Evolutionary conservation across 345 rosid species (phyloP), one percentile per base, ranked within the genome.

Genomic region (Raphanus sativus): DNA sequence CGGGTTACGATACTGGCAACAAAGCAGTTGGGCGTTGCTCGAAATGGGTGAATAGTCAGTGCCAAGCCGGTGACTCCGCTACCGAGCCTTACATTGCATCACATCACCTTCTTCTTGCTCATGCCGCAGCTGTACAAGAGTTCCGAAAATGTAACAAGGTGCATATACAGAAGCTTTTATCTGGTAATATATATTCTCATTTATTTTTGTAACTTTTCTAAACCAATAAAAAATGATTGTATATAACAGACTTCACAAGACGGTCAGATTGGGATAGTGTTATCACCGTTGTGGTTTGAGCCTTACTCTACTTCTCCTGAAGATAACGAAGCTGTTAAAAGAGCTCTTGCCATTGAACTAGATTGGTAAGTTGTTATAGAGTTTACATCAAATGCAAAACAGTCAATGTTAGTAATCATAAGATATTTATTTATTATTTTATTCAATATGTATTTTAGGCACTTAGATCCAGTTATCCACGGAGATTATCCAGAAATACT

Each of bases 21-120:
- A 54, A 65, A 65, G 85, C 83, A 0, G 81, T 80, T 10, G 84
- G 86, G 10, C 71, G 86, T 5, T 80, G 83, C 61, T 83, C 86
- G 0, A 48, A 50, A 16, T 70, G 76, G 74, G 67, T 76, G 6
- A 73, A 76, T 62, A 42, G 52, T 30, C 25, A 60, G 17, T 84
- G 85, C 36, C 40, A 48, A 58, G 83, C 68, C 4, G 86, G 84
- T n/a, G 75, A 79, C 29, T 84, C 86, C 0, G 48, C 62, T n/a
- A 24, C 15, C 1, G 83, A 80, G 29, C 79, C 78, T 38, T 80
- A 80, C 52, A 62, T 80, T 34, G 75, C 67, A 5, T 68, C 79
- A 10, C 79, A 80, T 40, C 74, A 80, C 42, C 66, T 80, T 55
- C 83, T 80, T 64, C 83, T 80, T 42, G 56, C 76, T 24, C 83